Conservation (phyloP, 2,329 filamentous ascomycete species). For the Coniosporium tulheliwenetii region DNA sequence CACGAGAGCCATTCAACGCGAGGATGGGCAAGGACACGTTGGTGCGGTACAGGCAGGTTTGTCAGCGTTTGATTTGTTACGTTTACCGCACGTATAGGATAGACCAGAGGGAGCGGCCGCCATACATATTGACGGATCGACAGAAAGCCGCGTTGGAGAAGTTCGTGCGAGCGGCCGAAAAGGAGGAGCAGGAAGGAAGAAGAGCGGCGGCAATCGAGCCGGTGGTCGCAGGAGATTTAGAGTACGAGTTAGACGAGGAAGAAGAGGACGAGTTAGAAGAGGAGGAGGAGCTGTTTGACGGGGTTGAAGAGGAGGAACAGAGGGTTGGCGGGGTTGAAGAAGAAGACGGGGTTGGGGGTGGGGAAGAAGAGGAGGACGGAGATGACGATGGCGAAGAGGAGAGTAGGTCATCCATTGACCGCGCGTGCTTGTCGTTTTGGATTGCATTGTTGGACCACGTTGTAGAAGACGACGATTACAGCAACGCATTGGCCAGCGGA, state of each 20-base stretch:
- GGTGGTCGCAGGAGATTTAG: not conserved
- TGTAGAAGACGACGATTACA: slow-evolving; percentile 7
- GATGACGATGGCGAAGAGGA: not conserved
- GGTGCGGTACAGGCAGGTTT: too few relatives aligned
- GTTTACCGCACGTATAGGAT: too few relatives aligned
- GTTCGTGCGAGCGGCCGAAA: too few relatives aligned
- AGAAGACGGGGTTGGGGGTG: not conserved
- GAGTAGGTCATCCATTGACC: not conserved
- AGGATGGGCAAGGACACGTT: too few relatives aligned
- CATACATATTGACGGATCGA: too few relatives aligned
- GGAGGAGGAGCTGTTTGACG: not conserved
- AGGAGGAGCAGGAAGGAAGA: too few relatives aligned
- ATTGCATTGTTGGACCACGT: slow-evolving; percentile 8
- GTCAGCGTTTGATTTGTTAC: too few relatives aligned
- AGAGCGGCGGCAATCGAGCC: not conserved
- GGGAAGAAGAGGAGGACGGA: not conserved
- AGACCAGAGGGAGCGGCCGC: too few relatives aligned
- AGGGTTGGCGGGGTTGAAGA: not conserved
- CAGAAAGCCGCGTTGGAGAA: too few relatives aligned
- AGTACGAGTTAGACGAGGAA: not conserved
- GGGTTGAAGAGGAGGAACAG: not conserved
- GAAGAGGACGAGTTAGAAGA: not conserved
- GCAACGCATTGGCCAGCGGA: slow-evolving; percentile 7
- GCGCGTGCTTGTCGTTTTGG: slow-evolving; percentile 8
- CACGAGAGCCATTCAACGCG: too few relatives aligned